phyloP scores from a whole-genome alignment of 2,329 filamentous ascomycete genomes.

The Trichoderma semiorbis region DNA sequence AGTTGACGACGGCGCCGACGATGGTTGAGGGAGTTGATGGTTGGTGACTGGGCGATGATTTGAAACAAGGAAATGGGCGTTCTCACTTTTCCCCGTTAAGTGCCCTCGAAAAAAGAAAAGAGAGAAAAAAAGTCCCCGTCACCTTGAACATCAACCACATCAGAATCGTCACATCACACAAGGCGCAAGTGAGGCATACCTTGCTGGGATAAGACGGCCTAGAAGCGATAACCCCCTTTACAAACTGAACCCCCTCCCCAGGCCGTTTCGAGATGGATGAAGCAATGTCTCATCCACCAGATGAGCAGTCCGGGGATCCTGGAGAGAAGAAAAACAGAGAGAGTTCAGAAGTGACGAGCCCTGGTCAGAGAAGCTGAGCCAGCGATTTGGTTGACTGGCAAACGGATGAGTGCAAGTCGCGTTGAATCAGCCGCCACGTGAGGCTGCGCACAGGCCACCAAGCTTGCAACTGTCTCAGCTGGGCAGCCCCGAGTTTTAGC shows the following conservation, averaged over 20 bases:
- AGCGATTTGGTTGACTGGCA: conserved; percentile 1
- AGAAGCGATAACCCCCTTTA: conserved; percentile 5
- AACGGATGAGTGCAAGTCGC: conserved; percentile 14
- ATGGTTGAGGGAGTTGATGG: background rate
- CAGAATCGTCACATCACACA: conserved; percentile 11
- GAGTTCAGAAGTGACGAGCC: background rate
- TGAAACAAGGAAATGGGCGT: background rate
- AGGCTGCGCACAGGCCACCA: conserved; percentile 26
- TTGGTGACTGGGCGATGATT: background rate
- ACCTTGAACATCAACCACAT: conserved; percentile 10
- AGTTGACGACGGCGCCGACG: background rate
- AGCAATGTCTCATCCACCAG: conserved; percentile 23
- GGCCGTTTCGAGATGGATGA: conserved; percentile 20
- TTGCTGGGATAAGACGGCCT: conserved; percentile 15
- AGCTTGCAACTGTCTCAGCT: background rate
- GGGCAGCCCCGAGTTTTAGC: conserved; percentile 11
- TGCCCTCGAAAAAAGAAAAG: background rate
- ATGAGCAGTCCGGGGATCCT: background rate
- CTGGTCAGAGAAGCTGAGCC: background rate
- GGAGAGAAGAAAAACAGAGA: background rate
- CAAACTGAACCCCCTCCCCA: conserved; percentile 26
- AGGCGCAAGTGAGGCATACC: conserved; percentile 15
- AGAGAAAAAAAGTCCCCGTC: background rate
- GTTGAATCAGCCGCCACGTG: conserved; percentile 23
- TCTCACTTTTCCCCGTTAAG: conserved; percentile 9